Evolutionary conservation across 495 filamentous ascomycete species (phyloP).

Genomic region (Friedmanniomyces simplex): DNA sequence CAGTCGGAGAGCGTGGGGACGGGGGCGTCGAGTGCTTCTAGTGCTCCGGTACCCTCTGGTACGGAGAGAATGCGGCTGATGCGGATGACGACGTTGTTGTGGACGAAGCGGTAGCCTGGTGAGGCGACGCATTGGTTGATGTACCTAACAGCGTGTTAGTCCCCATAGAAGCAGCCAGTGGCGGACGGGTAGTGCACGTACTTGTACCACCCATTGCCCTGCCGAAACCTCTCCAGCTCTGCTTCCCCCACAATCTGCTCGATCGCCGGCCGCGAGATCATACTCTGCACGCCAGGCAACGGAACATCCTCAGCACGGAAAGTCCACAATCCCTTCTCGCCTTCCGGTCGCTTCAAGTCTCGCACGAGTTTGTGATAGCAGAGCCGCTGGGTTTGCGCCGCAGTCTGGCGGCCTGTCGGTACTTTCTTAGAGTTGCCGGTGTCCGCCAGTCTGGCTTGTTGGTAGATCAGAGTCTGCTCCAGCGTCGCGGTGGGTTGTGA

Average conservation of each 20-base stretch:
- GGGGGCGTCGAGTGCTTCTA: constrained; percentile 5
- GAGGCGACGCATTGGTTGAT: constrained; percentile 5
- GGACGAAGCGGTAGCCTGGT: constrained; percentile 33
- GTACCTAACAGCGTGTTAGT: neutral
- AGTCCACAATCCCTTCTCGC: neutral
- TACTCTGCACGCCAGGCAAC: constrained; percentile 29
- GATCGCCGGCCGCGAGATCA: neutral
- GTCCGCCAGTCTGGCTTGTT: constrained; percentile 35
- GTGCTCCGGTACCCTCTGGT: constrained; percentile 7
- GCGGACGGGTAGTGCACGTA: too few species aligned
- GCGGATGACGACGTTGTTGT: constrained; percentile 36
- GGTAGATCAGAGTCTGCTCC: constrained; percentile 57
- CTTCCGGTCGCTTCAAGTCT: neutral
- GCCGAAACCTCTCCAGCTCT: constrained; percentile 10
- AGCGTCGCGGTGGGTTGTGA: constrained; percentile 52
- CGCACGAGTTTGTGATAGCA: constrained; percentile 10
- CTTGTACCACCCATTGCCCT: constrained; percentile 4
- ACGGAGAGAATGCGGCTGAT: constrained; percentile 25
- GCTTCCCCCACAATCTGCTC: neutral
- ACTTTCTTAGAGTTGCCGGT: constrained; percentile 29
- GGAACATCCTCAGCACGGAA: constrained; percentile 32
- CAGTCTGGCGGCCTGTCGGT: constrained; percentile 19
- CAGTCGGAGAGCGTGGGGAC: constrained; percentile 20
- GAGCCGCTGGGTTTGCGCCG: neutral
- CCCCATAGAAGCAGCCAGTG: too few species aligned